These are phyloP conservation scores for Epichloe scottii DNA, from an alignment of 2,329 filamentous ascomycete species.

Conservation along the genomic window DNA sequence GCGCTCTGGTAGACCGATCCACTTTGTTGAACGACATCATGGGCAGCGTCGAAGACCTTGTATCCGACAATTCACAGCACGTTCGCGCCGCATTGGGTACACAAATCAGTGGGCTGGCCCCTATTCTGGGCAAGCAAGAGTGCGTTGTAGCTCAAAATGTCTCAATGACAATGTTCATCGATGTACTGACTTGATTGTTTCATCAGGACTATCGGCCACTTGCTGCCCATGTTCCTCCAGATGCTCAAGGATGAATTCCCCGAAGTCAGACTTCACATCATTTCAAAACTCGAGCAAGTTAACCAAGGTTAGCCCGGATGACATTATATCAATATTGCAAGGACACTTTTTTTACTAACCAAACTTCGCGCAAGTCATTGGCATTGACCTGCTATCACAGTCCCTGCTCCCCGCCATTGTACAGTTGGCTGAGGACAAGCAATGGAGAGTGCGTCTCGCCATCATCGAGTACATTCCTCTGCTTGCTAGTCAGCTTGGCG, in stretches of 20 bases:
- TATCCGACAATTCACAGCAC: constrained; percentile 92
- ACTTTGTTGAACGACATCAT: constrained; percentile 92
- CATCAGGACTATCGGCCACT: constrained; percentile 81
- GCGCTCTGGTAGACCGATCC: constrained; percentile 72
- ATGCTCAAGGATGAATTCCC: constrained; percentile 99
- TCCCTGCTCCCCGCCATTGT: constrained; percentile 95
- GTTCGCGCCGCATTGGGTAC: constrained; percentile 90
- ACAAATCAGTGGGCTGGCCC: constrained; percentile 91
- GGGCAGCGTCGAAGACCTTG: constrained; percentile 89
- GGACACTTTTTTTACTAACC: not conserved
- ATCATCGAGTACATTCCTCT: constrained; percentile 99
- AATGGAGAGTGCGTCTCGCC: constrained; percentile 93
- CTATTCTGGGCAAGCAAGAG: constrained; percentile 97
- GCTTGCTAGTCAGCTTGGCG: constrained; percentile 86
- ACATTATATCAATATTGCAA: not conserved
- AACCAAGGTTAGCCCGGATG: constrained; percentile 60
- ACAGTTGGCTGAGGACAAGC: constrained; percentile 95
- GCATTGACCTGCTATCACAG: constrained; percentile 91
- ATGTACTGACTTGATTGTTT: not conserved
- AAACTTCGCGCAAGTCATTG: constrained; percentile 59
- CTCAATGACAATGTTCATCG: not conserved
- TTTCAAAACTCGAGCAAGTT: constrained; percentile 97
- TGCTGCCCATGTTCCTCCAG: constrained; percentile 95
- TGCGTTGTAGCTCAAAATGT: constrained; percentile 31
- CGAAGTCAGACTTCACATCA: constrained; percentile 95